Percentiles rank a stretch among this genome's conserved stretches.
Evolutionary conservation across 192 early-diverging fungal species (phyloP).

Genomic region (Chytriomyces hyalinus): DNA sequence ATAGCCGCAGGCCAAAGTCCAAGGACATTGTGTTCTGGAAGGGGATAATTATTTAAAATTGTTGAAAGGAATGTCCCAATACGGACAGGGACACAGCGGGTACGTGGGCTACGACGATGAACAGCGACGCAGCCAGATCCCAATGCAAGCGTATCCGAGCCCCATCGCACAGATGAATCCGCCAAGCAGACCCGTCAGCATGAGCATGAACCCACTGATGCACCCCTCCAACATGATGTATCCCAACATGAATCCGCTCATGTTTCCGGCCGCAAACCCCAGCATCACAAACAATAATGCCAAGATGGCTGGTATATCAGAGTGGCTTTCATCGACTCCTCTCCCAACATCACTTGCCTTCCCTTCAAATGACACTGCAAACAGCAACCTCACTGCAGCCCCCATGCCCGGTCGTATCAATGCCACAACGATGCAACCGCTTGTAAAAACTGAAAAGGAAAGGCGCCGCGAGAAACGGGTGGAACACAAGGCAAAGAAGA

Average conservation of each 20-base stretch:
- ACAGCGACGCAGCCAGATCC: not conserved
- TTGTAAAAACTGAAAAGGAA: not conserved
- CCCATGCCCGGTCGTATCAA: not conserved
- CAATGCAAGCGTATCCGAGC: not conserved
- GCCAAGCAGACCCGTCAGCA: not conserved
- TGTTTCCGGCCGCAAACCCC: not conserved
- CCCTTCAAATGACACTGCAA: not conserved
- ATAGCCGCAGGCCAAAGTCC: constrained; percentile 25
- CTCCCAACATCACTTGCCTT: not conserved
- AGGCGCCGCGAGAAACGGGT: not conserved
- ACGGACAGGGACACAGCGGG: not conserved
- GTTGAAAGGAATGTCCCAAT: not conserved
- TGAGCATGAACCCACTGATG: not conserved
- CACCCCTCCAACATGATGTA: not conserved
- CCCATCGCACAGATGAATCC: not conserved
- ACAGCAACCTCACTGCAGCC: not conserved
- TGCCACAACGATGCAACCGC: not conserved
- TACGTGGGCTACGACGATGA: not conserved
- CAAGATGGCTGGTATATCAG: not conserved
- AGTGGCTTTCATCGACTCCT: not conserved
- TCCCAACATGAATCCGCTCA: not conserved
- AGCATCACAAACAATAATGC: not conserved
- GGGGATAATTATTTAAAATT: not conserved
- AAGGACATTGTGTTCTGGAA: not conserved
- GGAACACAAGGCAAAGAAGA: not conserved